Base-by-base conservation (phyloP, 495 filamentous ascomycete genomes). In the Xylaria longipes region DNA sequence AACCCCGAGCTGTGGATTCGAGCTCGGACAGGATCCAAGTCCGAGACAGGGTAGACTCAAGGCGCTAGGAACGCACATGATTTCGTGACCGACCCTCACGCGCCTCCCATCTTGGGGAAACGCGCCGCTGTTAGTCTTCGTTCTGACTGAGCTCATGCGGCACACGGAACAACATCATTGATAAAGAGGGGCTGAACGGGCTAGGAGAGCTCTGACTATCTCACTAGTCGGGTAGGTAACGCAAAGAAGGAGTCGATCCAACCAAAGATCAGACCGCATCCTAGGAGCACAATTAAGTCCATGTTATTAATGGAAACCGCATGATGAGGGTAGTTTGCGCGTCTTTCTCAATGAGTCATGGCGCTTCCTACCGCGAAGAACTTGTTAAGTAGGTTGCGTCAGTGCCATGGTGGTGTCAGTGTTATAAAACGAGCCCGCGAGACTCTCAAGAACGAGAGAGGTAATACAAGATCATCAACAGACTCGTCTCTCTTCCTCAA, bases 21-120 rank as follows among this genome's bases (percentile, higher is more conserved):
- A 63, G 37, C 60, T 63, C 60, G 60, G 60, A 63, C 60, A 63
- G 37, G 60, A 63, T 29, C 5, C 35, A 22, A 41, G 60, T 41
- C 60, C 60, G 60, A 63, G 37, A 22, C n/a, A 62, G 35, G 58
- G 58, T 25, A 31, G 9, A 27, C 25, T 14, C 37, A 25, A 8
- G 3, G 22, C 11, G 60, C 60, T 43, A 25, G 37, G 22, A 29
- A 43, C 4, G 37, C 60, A 63, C 60, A 63, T 63, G 60, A 63
- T 17, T 27, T 63, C 60, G 60, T 20, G 60, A 43, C 35, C n/a
- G 60, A 43, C 35, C n/a, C 25, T 33, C 29, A 63, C 60, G 60
- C 60, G 60, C 43, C 22, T 63, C 37, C 35, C 43, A 29, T 37
- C 37, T 20, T 27, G 17, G 4, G n/a, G 17, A 27, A 15, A 41